phyloP scores from a whole-genome alignment of 2,329 filamentous ascomycete genomes.

The Xylariomycetidae sp. region DNA sequence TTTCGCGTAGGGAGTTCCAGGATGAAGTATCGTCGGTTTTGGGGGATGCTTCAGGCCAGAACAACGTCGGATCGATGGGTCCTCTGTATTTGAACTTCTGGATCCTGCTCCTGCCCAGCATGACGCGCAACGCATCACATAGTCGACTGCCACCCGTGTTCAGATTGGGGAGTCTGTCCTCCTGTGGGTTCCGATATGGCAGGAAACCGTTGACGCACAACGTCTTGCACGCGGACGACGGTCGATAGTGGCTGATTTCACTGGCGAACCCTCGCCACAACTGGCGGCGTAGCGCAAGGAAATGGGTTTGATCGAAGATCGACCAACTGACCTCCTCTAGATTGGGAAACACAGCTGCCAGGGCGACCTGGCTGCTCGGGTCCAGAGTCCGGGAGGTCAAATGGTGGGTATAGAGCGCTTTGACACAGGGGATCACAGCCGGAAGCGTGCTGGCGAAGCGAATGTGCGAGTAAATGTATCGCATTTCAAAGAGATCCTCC shows the following conservation, averaged over 20 bases:
- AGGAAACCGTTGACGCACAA: not conserved
- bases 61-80: conserved; percentile 1
- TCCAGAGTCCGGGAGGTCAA: not conserved
- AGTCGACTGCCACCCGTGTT: not conserved
- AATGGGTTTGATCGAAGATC: not conserved
- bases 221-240: not conserved
- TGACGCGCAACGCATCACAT: not conserved
- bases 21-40: not conserved
- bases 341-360: not conserved
- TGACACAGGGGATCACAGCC: not conserved
- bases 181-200: not conserved
- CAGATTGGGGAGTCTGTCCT: not conserved
- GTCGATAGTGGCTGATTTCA: not conserved
- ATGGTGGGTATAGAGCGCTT: not conserved
- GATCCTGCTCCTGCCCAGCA: conserved; percentile 1
- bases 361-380: not conserved
- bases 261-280: not conserved
- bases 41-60: not conserved
- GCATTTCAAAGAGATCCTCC: too few relatives aligned
- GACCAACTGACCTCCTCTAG: not conserved
- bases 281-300: not conserved
- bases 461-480: not conserved
- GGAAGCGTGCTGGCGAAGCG: not conserved
- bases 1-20: not conserved
- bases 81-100: not conserved